These are phyloP conservation scores for Fusarium anthophilum DNA, from an alignment of 2,329 filamentous ascomycete genomes.

Conservation along the genomic window DNA sequence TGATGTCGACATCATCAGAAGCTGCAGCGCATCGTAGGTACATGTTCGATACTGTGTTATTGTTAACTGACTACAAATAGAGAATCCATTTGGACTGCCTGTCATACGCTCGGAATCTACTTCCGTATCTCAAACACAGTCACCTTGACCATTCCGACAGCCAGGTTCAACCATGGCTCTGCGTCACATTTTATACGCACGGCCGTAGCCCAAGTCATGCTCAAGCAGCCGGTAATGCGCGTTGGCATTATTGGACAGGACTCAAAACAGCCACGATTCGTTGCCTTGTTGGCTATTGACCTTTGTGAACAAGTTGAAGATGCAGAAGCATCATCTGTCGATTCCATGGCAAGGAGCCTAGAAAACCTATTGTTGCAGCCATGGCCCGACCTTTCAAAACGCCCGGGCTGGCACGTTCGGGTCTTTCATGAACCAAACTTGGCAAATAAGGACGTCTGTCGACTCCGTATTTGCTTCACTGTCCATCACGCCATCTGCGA, in stretches of 20 bases:
- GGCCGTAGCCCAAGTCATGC: not conserved
- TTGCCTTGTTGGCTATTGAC: not conserved
- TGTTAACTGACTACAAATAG: not conserved
- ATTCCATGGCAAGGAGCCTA: not conserved
- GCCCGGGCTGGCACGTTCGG: not conserved
- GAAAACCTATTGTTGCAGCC: not conserved
- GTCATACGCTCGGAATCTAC: not conserved
- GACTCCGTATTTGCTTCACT: rapidly evolving
- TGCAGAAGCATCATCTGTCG: not conserved
- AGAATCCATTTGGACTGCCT: not conserved
- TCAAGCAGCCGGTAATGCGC: not conserved
- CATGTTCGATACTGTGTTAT: not conserved
- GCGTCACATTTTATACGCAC: not conserved
- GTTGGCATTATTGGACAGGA: not conserved
- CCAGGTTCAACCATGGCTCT: not conserved
- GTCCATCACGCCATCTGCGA: not conserved
- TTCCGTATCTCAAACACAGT: not conserved
- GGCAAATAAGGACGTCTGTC: not conserved
- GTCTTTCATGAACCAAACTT: not conserved
- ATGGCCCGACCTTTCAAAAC: not conserved
- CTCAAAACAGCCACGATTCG: not conserved
- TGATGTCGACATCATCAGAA: not conserved
- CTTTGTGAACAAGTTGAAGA: not conserved
- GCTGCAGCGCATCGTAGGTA: not conserved
- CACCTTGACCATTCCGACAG: not conserved